A percentile compares a stretch with the other conserved stretches of the same genome.
Conservation (phyloP, 2,329 filamentous ascomycete genomes). For the Colletotrichum sp. region DNA sequence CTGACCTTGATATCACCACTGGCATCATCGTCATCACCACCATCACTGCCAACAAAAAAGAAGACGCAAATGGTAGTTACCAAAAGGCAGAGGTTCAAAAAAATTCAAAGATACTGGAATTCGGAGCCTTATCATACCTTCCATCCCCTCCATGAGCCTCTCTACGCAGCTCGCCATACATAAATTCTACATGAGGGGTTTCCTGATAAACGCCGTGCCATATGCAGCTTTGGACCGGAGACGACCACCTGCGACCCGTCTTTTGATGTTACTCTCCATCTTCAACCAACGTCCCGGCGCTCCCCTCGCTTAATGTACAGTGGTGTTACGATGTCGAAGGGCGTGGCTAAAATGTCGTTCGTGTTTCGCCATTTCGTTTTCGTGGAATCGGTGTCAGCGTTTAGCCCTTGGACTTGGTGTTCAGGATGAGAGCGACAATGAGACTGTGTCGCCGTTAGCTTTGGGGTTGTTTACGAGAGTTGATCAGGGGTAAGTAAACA, state of each 20-base stretch:
- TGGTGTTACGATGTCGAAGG: constrained; percentile 5
- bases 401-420: constrained; percentile 79
- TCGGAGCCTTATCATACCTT: constrained; percentile 17
- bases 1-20: accelerated
- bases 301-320: constrained; percentile 19
- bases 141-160: constrained; percentile 3
- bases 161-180: constrained; percentile 24
- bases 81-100: background rate
- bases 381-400: background rate
- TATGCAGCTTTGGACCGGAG: constrained; percentile 28
- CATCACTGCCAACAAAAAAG: background rate
- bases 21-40: background rate
- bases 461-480: background rate
- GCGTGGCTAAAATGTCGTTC: constrained; percentile 1
- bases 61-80: background rate
- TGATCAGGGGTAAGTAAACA: constrained; percentile 32
- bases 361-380: background rate
- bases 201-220: constrained; percentile 40
- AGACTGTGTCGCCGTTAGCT: constrained; percentile 56
- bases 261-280: constrained; percentile 9
- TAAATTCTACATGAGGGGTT: constrained; percentile 36
- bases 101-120: constrained; percentile 13
- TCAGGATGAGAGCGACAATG: constrained; percentile 91
- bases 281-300: constrained; percentile 1
- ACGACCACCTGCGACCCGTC: constrained; percentile 18